Base-by-base conservation (phyloP, 2,329 filamentous ascomycete species). In the Alternaria ethzedia region DNA sequence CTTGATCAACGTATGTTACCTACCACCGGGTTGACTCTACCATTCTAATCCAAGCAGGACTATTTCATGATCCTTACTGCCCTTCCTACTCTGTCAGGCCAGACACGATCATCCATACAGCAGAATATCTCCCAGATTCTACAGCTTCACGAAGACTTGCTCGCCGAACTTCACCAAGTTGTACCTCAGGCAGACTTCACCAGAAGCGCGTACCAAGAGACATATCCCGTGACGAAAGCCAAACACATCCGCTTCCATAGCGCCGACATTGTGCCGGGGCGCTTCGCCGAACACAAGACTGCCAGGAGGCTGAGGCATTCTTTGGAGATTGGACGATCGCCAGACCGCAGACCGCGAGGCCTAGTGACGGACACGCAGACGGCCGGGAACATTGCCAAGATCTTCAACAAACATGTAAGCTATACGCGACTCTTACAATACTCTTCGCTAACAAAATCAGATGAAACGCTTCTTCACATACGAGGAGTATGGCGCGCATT, bases 401-500 rank as follows among this genome's bases (percentile, higher is more conserved):
- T 88, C 4, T 86, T 90, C 71, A 82, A 82, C 36, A 82, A 80
- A 69, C 80, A 87, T 75, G 86, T 87, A 74, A 65, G 77, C 68
- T 9, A 2, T 9, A 7, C 41, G n/a, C 9, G 44, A 23, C 17
- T 23, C 67, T 50, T 46, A 5, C 70, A 12, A 71, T 26, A 68
- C 79, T 8, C 80, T 54, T 82, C 70, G 65, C 65, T 70, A 20
- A 69, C 57, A 10, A 15, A 20, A 56, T 13, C 67, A 97, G 92
- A 90, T 96, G 82, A 87, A 88, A 63, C 89, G 89, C 0, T 96
- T 98, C 81, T 91, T 92, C 75, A 85, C 91, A 54, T 99, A 99
- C 76, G 92, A 97, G 81, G 92, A 97, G 71, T 99, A 97, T 77
- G 92, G 92, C 36, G 91, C 91, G 55, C 95, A 95, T 75, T 97